Percentiles rank a stretch among this genome's conserved stretches.
Evolutionary conservation across 345 rosid species (phyloP).

Genomic region (Arabis hirsuta): DNA sequence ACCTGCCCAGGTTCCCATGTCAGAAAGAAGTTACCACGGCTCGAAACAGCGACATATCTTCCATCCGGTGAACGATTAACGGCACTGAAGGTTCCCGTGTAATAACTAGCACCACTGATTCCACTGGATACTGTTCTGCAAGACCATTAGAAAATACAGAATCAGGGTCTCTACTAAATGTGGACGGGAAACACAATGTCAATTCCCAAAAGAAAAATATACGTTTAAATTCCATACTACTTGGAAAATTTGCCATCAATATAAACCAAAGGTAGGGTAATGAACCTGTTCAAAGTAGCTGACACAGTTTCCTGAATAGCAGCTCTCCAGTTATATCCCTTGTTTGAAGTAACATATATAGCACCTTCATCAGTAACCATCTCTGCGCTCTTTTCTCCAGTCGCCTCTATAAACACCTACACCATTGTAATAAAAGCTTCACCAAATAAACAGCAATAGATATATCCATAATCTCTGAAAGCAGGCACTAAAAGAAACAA

Average conservation of each 20-base stretch:
- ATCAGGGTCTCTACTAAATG: conserved; percentile 28
- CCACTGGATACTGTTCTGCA: conserved; percentile 99
- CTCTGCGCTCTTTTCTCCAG: conserved; percentile 93
- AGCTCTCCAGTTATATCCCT: conserved; percentile 93
- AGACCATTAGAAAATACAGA: conserved; percentile 47
- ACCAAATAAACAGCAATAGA: background rate
- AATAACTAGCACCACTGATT: conserved; percentile 98
- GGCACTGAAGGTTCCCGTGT: conserved; percentile 89
- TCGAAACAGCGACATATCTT: conserved; percentile 92
- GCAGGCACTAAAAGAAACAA: background rate
- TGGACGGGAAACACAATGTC: conserved; percentile 5
- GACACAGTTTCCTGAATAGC: conserved; percentile 95
- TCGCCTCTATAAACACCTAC: conserved; percentile 94
- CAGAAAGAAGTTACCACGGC: conserved; percentile 95
- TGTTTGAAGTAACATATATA: conserved; percentile 85
- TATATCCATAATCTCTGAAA: background rate
- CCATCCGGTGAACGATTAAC: conserved; percentile 96
- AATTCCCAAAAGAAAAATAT: background rate
- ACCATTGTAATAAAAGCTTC: conserved; percentile 4
- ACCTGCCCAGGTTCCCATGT: conserved; percentile 99
- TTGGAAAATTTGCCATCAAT: conserved; percentile 11
- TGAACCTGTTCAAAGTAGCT: conserved; percentile 90
- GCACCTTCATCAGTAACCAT: conserved; percentile 98
- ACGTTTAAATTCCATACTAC: no score
- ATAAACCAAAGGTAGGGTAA: conserved; percentile 25